Evolutionary conservation across 495 filamentous ascomycete species (phyloP), one percentile per base, ranked within the genome.

Genomic region (Neurospora sp.): DNA sequence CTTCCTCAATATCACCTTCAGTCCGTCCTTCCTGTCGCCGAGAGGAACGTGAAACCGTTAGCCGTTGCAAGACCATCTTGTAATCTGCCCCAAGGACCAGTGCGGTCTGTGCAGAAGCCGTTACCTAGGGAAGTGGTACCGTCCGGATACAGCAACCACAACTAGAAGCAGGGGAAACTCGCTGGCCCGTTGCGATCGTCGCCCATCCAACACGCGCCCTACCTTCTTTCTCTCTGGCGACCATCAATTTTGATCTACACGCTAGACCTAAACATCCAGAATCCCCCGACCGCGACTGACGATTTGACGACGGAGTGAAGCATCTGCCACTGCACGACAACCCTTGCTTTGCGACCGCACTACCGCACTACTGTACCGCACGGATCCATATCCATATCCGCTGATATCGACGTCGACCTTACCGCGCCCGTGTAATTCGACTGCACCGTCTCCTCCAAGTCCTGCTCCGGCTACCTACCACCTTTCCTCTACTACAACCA

Each of bases 401-500:
- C 53, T 35, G 53, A 61, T 61, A 61, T 65, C 53, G 53, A 65
- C 53, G 27, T 65, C 53, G 53, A 61, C 53, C 44, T 7, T 65
- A 65, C 14, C 53, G 53, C 27, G 53, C 48, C 10, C 38, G 68
- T 70, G 68, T 61, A 61, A 61, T 61, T 61, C 53, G 53, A 35
- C 53, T 61, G 27, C 12, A 61, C 53, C 53, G 27, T 65, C 14
- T 70, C 18, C 40, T 22, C 72, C 22, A 53, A 39, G 48, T 42
- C 69, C 65, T 71, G 22, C 42, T 35, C 44, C 35, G 61, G 10
- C 45, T 27, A 40, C 72, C 71, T 9, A 65, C 44, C 20, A 65
- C 44, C 27, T 70, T 71, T 53, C 70, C 31, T 48, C 35, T 71
- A 37, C 68, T 68, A 72, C 76, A 74, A 93, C 93, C 91, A 90